Conservation (phyloP, 1,284 basidiomycete species). For the Testicularia cyperi region DNA sequence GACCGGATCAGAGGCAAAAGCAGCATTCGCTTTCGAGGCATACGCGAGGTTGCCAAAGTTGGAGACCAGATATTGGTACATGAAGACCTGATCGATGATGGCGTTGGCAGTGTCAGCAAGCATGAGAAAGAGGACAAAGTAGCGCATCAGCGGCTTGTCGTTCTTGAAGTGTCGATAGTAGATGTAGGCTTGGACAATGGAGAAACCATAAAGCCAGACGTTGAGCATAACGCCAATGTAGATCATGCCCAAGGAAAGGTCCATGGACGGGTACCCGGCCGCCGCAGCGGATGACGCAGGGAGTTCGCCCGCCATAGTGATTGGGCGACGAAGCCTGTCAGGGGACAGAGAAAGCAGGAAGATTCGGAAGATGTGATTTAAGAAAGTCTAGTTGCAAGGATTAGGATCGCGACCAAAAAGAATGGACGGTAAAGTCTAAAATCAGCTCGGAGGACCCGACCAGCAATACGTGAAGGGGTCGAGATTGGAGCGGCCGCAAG, state of each 20-base stretch:
- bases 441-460: no score
- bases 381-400: no score
- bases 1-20: constrained; percentile 47
- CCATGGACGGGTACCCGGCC: constrained; percentile 23
- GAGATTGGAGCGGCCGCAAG: no score
- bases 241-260: constrained; percentile 46
- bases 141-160: constrained; percentile 46
- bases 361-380: no score
- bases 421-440: no score
- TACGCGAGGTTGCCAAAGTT: constrained; percentile 47
- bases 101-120: constrained; percentile 43
- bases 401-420: no score
- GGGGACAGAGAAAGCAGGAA: no score
- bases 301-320: no score
- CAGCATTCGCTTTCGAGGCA: constrained; percentile 29
- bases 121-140: constrained; percentile 46
- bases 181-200: constrained; percentile 49
- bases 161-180: constrained; percentile 48
- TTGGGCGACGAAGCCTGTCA: no score
- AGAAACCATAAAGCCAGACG: constrained; percentile 51
- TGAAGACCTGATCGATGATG: constrained; percentile 43
- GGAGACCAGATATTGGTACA: constrained; percentile 50
- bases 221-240: constrained; percentile 54
- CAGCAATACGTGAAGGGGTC: no score
- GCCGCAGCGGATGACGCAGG: no score